phyloP scores from a whole-genome alignment of 176 grass and related monocot species.

The Oryza glaberrima region DNA sequence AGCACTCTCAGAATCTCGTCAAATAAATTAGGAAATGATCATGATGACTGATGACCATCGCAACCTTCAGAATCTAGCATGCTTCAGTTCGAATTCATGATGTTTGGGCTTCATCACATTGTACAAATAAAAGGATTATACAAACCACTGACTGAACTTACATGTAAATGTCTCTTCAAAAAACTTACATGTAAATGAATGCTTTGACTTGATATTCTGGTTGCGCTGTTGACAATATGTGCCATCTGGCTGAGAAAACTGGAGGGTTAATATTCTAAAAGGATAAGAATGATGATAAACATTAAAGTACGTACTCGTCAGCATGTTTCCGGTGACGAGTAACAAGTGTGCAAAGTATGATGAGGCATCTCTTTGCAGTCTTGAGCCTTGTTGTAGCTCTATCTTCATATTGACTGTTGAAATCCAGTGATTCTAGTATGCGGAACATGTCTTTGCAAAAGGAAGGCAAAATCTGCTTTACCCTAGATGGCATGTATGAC shows the following conservation, averaged over 20 bases:
- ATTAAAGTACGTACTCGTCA: constrained; percentile 64
- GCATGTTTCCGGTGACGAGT: constrained; percentile 83
- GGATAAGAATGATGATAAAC: constrained; percentile 41
- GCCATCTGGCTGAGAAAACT: constrained; percentile 75
- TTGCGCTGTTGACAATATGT: constrained; percentile 62
- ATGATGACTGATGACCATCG: constrained; percentile 10
- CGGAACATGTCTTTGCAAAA: constrained; percentile 78
- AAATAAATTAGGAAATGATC: constrained; percentile 35
- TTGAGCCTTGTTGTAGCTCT: constrained; percentile 50
- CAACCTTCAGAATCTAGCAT: constrained; percentile 17
- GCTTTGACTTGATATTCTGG: constrained; percentile 82
- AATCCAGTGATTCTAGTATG: constrained; percentile 73
- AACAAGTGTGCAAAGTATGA: constrained; percentile 81
- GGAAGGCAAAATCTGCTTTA: constrained; percentile 71
- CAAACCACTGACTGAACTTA: constrained; percentile 57
- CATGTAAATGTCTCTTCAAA: constrained; percentile 69
- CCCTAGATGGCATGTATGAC: constrained; percentile 80
- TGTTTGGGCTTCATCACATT: constrained; percentile 17
- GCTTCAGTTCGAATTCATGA: background rate
- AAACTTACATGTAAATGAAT: constrained; percentile 79
- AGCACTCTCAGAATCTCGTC: constrained; percentile 20
- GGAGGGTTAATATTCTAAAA: constrained; percentile 38
- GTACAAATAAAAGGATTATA: constrained; percentile 38
- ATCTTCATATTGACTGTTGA: constrained; percentile 54
- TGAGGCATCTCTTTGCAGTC: constrained; percentile 89